These are phyloP conservation scores for Acephala macrosclerotiorum DNA, from an alignment of 2,329 filamentous ascomycete genomes.

Conservation along the genomic window DNA sequence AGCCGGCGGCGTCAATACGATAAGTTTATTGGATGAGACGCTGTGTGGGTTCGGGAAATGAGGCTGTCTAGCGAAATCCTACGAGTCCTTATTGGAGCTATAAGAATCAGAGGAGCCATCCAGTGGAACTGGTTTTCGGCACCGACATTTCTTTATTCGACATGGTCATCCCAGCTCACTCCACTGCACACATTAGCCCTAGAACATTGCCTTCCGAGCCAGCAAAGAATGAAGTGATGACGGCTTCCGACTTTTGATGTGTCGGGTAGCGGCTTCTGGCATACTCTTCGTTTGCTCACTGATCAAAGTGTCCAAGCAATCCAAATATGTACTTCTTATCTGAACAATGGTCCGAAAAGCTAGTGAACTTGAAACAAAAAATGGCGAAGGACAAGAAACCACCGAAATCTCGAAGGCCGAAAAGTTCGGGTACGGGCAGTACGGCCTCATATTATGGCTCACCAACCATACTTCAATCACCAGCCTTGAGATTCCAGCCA, in stretches of 20 bases:
- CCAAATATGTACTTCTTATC: not conserved
- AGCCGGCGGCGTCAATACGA: not conserved
- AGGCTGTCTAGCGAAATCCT: not conserved
- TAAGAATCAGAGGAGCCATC: not conserved
- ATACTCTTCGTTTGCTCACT: not conserved
- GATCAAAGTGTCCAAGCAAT: too few relatives aligned
- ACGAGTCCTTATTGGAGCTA: not conserved
- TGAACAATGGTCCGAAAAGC: not conserved
- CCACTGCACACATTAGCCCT: too few relatives aligned
- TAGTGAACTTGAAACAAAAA: not conserved
- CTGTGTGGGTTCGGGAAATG: not conserved
- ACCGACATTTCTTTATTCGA: not conserved
- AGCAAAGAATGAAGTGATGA: not conserved
- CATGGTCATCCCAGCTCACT: not conserved
- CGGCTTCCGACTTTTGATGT: not conserved
- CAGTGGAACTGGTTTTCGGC: too few relatives aligned
- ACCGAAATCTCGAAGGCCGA: not conserved
- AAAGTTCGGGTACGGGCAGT: not conserved
- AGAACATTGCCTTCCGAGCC: not conserved
- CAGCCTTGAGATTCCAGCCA: not conserved
- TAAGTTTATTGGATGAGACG: not conserved
- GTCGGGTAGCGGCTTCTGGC: not conserved
- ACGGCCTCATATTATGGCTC: not conserved
- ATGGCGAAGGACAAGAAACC: not conserved
- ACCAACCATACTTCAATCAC: not conserved